Base-by-base conservation (phyloP, 164 flowering plant species). In the Vitis amurensis region DNA sequence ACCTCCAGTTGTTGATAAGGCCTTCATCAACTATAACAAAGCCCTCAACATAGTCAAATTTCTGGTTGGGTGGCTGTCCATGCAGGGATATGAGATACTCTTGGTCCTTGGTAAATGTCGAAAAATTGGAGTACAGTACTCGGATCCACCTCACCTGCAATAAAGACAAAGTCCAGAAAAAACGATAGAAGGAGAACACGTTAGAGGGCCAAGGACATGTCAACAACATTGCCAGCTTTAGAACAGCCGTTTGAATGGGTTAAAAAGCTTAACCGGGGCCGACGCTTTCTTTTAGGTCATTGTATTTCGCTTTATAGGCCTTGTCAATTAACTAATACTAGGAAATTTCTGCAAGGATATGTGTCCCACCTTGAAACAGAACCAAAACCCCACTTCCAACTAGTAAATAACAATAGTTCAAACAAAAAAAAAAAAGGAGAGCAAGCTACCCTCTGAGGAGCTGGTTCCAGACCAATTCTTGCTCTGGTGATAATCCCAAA, bases 401-500 rank as follows among this genome's bases (percentile, higher is more conserved):
- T 9, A 51, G 5, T 63, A n/a, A 49, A 7, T 31, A 17, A 4
- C 0, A 37, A 56, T 30, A 67, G 53, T 37, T 31, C 65, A 47
- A 71, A 15, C 65, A 47, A 71, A 15, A 73, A 44, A 71, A 53
- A 23, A 37, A 66, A 19, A 47, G 48, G 50, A 59, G 8, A 11
- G 5, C 8, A 0, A 63, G 1, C 5, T 89, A 93, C 98, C 93
- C 85, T 88, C 55, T 86, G 80, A 9, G 98, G 98, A 53, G 98
- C 94, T 66, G 82, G 83, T 68, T 90, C 98, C 17, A 95, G 87
- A 55, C 92, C 82, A 67, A 96, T 88, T 80, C 98, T 83, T 47
- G 99, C 99, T 68, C 98, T 86, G 8, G 99, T 93, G 44, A 95
- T 95, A 72, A 95, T 89, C 16, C 99, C 99, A 83, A 95, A 93